phyloP scores from a whole-genome alignment of 768 basidiomycete species.

The Artomyces pyxidatus region DNA sequence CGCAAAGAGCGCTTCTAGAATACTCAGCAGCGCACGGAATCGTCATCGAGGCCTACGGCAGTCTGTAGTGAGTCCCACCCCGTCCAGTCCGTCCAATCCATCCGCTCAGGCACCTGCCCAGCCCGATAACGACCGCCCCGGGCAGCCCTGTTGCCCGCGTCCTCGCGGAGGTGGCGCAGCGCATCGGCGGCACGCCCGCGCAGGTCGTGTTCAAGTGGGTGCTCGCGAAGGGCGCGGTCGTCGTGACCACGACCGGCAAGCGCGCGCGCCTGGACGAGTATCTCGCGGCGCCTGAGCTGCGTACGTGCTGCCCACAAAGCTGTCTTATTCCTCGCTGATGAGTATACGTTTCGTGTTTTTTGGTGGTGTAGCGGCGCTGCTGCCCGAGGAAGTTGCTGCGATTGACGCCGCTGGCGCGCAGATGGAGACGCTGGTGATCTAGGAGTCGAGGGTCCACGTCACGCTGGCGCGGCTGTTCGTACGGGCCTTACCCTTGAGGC shows the following conservation, averaged over 20 bases:
- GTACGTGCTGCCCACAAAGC: too few relatives aligned
- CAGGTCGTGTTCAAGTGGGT: conserved; percentile 61
- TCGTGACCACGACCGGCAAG: conserved; percentile 36
- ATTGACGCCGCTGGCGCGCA: too few relatives aligned
- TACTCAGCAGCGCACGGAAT: conserved; percentile 43
- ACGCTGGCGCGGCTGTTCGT: too few relatives aligned
- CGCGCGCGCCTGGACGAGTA: background rate
- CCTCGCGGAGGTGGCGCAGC: conserved; percentile 36
- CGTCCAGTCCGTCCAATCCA: background rate
- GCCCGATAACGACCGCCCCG: conserved; percentile 39
- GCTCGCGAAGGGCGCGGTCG: conserved; percentile 45
- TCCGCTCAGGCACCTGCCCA: too few relatives aligned
- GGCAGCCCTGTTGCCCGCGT: conserved; percentile 50
- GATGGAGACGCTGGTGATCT: too few relatives aligned
- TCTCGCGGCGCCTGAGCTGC: background rate
- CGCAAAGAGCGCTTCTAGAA: conserved; percentile 39
- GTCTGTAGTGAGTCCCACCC: conserved; percentile 34
- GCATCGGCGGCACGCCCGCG: conserved; percentile 39
- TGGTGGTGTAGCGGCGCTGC: too few relatives aligned
- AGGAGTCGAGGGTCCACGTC: too few relatives aligned
- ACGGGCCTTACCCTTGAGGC: too few relatives aligned
- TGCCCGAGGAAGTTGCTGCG: too few relatives aligned
- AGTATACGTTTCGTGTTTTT: too few relatives aligned
- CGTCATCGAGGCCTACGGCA: conserved; percentile 47
- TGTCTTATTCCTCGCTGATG: too few relatives aligned